Evolutionary conservation across 164 flowering plant genomes (phyloP), one percentile per base, ranked within the genome.

Genomic region (Piper betle): DNA sequence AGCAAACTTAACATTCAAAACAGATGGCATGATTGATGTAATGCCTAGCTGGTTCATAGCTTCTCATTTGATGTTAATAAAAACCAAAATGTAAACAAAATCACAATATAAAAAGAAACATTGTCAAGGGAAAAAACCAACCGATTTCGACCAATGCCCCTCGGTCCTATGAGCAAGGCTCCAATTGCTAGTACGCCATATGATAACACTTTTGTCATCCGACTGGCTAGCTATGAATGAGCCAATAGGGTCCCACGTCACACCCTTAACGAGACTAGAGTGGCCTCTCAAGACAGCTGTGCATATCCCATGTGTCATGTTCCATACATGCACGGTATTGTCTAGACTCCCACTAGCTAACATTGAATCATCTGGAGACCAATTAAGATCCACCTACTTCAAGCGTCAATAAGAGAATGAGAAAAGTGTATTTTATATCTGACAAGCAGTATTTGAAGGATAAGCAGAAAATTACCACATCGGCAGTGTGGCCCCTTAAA

Each of bases 341-440:
- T 94, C 99, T 69, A 94, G 69, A 80, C 99, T 94, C 25, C 96
- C 97, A 62, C 97, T 94, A 11, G 96, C 99, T 73, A 94, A 78
- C 66, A 69, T 78, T 52, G 90, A 85, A 70, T 94, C 97, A 83
- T 94, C 99, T 39, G 99, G 97, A 72, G 99, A 94, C 99, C 99
- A 94, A 78, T 88, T 94, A 73, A 94, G 97, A 91, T 94, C 99
- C 91, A 94, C 99, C 99, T 94, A 85, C 87, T 85, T 88, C 75
- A 83, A 57, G 87, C 95, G 84, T 69, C 58, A 76, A 10, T 76
- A 75, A 73, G 73, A 68, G 19, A 70, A 67, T 39, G 68, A 68
- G 40, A 4, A 13, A 39, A 58, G 16, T 17, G 15, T 38, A 58
- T 19, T 15, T 39, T 9, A 25, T 37, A 4, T 7, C 19, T 7